phyloP scores from a whole-genome alignment of 495 filamentous ascomycete genomes.

The Aspergillus bertholletiae region DNA sequence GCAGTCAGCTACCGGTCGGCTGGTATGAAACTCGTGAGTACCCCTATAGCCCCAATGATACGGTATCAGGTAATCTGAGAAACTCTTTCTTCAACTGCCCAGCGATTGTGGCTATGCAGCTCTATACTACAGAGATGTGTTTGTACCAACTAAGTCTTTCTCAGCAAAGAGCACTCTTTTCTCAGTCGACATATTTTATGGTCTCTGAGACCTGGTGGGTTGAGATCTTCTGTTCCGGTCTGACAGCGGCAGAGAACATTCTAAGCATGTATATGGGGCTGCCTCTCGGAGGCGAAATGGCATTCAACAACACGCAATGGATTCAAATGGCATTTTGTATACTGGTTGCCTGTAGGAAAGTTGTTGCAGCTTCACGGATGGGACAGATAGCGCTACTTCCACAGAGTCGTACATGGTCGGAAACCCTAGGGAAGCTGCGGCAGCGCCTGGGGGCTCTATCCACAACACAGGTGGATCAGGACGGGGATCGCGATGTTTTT shows the following conservation, averaged over 20 bases:
- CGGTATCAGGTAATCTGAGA: not conserved
- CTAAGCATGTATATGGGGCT: constrained; percentile 15
- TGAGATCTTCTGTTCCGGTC: not conserved
- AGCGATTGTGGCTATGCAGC: constrained; percentile 22
- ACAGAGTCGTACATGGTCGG: not conserved
- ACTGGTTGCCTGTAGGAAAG: constrained; percentile 13
- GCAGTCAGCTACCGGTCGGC: constrained; percentile 10
- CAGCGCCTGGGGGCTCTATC: constrained; percentile 14
- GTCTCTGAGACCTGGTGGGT: not conserved
- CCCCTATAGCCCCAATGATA: not conserved
- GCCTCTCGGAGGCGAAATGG: constrained; percentile 11
- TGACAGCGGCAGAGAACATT: constrained; percentile 10
- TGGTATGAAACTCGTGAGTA: constrained; percentile 11
- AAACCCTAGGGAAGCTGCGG: constrained; percentile 11
- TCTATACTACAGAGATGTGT: constrained; percentile 17
- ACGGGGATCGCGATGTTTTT: constrained; percentile 5
- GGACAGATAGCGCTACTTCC: not conserved
- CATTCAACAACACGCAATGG: constrained; percentile 24
- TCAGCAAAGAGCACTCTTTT: not conserved
- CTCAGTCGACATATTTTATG: not conserved
- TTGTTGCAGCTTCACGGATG: constrained; percentile 1
- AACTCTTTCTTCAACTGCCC: constrained; percentile 4
- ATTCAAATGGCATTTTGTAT: constrained; percentile 23
- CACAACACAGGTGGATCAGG: constrained; percentile 10
- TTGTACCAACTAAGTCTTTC: constrained; percentile 20